Percentiles rank a stretch among this genome's conserved stretches.
These are phyloP conservation scores for Neopestalotiopsis sp. DNA, from an alignment of 2,329 filamentous ascomycete species.

Conservation along the genomic window DNA sequence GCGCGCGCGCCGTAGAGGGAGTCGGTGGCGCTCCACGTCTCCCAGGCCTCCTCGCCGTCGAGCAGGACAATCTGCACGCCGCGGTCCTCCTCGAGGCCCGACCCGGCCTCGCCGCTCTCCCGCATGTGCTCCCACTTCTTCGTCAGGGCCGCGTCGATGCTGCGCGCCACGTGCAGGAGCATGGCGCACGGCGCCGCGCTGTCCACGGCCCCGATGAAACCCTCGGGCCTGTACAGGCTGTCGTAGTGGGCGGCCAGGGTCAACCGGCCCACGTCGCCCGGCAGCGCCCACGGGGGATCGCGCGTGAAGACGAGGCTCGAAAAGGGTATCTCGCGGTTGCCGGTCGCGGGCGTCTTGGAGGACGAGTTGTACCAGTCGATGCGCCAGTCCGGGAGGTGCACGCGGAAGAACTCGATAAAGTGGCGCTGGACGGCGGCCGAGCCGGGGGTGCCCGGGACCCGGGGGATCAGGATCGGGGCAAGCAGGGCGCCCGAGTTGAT, in stretches of 20 bases:
- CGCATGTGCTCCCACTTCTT: constrained; percentile 81
- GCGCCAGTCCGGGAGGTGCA: constrained; percentile 77
- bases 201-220: constrained; percentile 93
- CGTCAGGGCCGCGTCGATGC: constrained; percentile 79
- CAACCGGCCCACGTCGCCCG: constrained; percentile 78
- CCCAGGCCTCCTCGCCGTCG: constrained; percentile 94
- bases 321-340: constrained; percentile 76
- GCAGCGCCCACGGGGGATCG: constrained; percentile 81
- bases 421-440: constrained; percentile 76
- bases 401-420: constrained; percentile 81
- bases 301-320: constrained; percentile 84
- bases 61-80: constrained; percentile 89
- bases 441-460: constrained; percentile 86
- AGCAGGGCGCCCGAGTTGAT: constrained; percentile 77
- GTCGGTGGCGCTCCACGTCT: constrained; percentile 78
- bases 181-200: constrained; percentile 95
- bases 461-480: constrained; percentile 83
- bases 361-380: constrained; percentile 91
- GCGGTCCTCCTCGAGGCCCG: constrained; percentile 72
- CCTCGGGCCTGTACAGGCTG: constrained; percentile 76
- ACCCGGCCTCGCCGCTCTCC: constrained; percentile 56
- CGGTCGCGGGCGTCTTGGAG: constrained; percentile 77
- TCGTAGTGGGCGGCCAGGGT: constrained; percentile 96
- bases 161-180: constrained; percentile 83
- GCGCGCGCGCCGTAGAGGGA: constrained; percentile 85